Evolutionary conservation across 164 flowering plant species (phyloP), one percentile per base, ranked within the genome.

Genomic region (Magnolia sinica): DNA sequence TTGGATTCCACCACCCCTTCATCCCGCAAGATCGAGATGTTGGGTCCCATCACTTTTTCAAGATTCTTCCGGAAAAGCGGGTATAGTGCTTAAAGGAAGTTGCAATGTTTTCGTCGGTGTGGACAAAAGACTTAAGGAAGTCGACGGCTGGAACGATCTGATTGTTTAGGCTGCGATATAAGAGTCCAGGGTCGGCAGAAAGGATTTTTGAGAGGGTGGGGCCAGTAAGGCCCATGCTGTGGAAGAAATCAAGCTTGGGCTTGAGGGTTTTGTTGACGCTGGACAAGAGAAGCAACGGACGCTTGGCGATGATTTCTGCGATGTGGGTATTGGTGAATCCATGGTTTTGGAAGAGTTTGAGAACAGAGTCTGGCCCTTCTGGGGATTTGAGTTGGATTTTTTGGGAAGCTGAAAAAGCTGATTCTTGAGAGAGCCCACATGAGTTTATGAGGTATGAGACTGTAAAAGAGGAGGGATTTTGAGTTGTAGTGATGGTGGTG

Each of bases 351-450:
- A 29, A 16, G 75, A 27, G 19, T 6, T 27, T 37, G 45, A 68
- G n/a, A 3, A 68, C 50, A 31, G 50, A 27, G 3, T 68, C 71
- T 31, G 71, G 71, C 3, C 14, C 31, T 68, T 68, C 18, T 10
- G 50, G 7, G 71, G 71, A 24, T 29, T 68, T 68, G 45, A 68
- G 27, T 13, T 10, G 37, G 49, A 68, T 14, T 19, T 13, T 27
- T 29, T 16, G 8, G 50, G 50, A 68, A 68, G 50, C 71, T 7
- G 7, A 29, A 7, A 68, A n/a, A 68, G 71, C 71, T 68, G 50
- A 68, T 13, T 68, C 49, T 68, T 20, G 71, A 7, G 71, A 68
- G 45, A 68, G 45, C 49, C 71, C 19, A 68, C 71, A 31, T 29
- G 50, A 24, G 20, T 68, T 68, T 31, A 68, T 68, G 50, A 31